Evolutionary conservation across 2,329 filamentous ascomycete species (phyloP).

Genomic region (Alternaria triticina): DNA sequence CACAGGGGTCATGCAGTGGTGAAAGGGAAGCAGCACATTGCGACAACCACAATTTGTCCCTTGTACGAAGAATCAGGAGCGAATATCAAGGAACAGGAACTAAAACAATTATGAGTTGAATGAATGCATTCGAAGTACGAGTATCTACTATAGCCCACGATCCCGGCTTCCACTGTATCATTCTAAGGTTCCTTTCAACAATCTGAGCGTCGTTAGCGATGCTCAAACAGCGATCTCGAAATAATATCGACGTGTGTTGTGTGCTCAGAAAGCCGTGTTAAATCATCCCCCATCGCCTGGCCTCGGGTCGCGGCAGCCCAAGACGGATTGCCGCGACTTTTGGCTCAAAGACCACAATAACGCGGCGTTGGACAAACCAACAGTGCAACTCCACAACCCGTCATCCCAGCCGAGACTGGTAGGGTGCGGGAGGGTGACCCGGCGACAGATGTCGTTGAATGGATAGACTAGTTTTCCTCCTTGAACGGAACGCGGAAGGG

Average conservation of each 20-base stretch:
- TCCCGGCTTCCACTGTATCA: not conserved
- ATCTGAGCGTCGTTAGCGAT: conserved; percentile 17
- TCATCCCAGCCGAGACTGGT: conserved; percentile 66
- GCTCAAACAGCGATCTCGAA: conserved; percentile 3
- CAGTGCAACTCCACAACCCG: conserved; percentile 74
- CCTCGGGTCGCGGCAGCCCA: conserved; percentile 56
- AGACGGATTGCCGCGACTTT: conserved; percentile 45
- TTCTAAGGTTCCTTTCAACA: not conserved
- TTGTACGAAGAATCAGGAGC: not conserved
- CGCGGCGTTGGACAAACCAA: conserved; percentile 51
- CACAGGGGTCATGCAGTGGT: not conserved
- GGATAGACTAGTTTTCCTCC: conserved; percentile 69
- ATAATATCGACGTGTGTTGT: conserved; percentile 15
- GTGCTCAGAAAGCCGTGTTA: conserved; percentile 71
- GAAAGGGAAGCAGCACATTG: not conserved
- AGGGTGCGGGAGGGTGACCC: conserved; percentile 76
- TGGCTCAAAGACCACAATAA: conserved; percentile 64
- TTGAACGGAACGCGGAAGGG: conserved; percentile 39
- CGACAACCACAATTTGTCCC: no score
- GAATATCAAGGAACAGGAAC: not conserved
- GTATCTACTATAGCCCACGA: not conserved
- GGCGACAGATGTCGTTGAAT: conserved; percentile 69
- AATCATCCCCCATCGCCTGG: conserved; percentile 71
- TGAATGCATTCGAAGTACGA: not conserved
- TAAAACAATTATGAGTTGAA: no score